Conservation (phyloP, 805 yeast genomes). For the Maudiozyma turicensis region DNA sequence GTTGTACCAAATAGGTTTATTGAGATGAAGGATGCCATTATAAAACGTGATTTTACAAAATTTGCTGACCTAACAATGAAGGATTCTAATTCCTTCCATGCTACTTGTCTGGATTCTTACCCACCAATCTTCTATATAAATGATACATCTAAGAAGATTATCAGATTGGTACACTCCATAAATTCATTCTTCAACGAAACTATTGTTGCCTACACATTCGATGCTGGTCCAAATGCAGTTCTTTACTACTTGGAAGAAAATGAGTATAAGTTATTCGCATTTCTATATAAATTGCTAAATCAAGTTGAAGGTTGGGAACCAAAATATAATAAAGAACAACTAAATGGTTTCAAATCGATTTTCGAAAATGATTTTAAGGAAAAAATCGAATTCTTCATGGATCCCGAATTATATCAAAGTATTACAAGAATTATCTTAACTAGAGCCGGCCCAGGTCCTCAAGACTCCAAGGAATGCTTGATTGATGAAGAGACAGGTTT, state of each 20-base stretch:
- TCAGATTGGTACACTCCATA: constrained; percentile 67
- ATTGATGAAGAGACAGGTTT: constrained; percentile 49
- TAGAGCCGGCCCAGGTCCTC: constrained; percentile 82
- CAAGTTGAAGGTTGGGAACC: constrained; percentile 63
- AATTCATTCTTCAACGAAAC: constrained; percentile 47
- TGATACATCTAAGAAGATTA: constrained; percentile 78
- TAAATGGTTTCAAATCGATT: constrained; percentile 15
- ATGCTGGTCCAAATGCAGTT: constrained; percentile 99
- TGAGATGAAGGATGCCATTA: constrained; percentile 72
- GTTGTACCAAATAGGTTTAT: constrained; percentile 84
- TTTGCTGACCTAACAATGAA: constrained; percentile 92
- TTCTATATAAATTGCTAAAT: constrained; percentile 51
- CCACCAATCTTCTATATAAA: constrained; percentile 95
- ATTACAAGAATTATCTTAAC: constrained; percentile 81
- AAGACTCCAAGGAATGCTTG: constrained; percentile 44
- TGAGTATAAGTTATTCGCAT: constrained; percentile 63
- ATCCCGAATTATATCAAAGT: constrained; percentile 50
- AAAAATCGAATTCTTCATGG: constrained; percentile 23
- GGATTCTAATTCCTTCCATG: constrained; percentile 96
- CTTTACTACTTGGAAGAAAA: constrained; percentile 74
- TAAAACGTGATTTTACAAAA: constrained; percentile 58
- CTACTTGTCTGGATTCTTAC: constrained; percentile 89
- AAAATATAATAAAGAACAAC: constrained; percentile 27
- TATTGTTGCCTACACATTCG: constrained; percentile 93
- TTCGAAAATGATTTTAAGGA: constrained; percentile 15